These are phyloP conservation scores for Clonostachys chloroleuca DNA, from an alignment of 2,329 filamentous ascomycete genomes.

Conservation along the genomic window DNA sequence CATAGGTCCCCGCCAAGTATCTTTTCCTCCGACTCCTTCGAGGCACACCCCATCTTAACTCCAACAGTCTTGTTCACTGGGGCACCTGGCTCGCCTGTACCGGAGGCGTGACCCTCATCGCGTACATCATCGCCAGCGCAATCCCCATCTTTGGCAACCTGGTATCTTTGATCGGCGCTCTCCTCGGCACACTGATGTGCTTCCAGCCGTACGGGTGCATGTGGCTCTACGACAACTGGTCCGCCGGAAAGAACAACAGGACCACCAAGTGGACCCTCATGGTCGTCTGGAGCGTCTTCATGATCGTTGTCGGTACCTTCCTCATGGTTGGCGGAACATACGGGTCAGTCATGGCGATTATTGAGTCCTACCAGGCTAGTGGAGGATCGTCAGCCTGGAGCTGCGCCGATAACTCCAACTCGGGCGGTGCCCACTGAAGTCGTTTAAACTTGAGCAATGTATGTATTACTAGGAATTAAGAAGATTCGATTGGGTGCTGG, in stretches of 20 bases:
- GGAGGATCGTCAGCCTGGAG: conserved; percentile 31
- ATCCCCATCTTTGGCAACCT: conserved; percentile 19
- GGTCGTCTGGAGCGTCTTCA: conserved; percentile 8
- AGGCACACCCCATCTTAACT: conserved; percentile 14
- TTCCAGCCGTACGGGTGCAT: conserved; percentile 24
- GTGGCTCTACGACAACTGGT: conserved; percentile 38
- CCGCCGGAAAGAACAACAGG: background rate
- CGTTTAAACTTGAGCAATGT: too few species aligned
- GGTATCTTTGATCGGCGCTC: conserved; percentile 16
- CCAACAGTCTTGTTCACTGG: conserved; percentile 21
- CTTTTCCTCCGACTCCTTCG: conserved; percentile 14
- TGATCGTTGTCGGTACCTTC: conserved; percentile 19
- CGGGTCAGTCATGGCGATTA: conserved; percentile 28
- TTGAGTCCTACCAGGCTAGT: conserved; percentile 20
- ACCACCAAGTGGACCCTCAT: background rate
- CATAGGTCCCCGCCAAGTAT: conserved; percentile 8
- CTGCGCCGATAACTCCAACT: conserved; percentile 35
- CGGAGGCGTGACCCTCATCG: conserved; percentile 10
- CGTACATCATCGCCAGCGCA: conserved; percentile 18
- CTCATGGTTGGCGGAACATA: conserved; percentile 38
- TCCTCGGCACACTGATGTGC: conserved; percentile 18
- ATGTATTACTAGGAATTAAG: too few species aligned
- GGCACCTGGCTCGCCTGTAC: conserved; percentile 21
- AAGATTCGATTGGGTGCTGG: too few species aligned
- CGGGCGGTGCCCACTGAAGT: background rate